Evolutionary conservation across 2,329 filamentous ascomycete species (phyloP).

Genomic region (Neobulgaria alba): DNA sequence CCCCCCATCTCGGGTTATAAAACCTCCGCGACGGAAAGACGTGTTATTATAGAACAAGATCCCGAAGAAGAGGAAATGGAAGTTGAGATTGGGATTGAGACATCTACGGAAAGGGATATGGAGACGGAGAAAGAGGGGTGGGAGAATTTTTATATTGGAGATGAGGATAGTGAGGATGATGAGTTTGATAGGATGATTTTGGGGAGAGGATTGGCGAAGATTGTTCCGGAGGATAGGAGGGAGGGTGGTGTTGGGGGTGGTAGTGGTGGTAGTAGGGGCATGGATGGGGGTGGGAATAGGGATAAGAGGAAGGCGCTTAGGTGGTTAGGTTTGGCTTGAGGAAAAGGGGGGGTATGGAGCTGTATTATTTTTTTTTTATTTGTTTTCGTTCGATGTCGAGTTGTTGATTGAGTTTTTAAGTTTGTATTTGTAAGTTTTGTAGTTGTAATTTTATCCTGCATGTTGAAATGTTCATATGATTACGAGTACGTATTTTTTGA

Average conservation of each 20-base stretch:
- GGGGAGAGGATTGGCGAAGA: conserved; percentile 14
- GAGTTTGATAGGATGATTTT: conserved; percentile 28
- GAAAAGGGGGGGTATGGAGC: too few relatives aligned
- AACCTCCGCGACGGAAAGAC: conserved; percentile 9
- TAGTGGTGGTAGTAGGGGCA: conserved; percentile 3
- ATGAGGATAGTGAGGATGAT: conserved; percentile 29
- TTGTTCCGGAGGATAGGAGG: conserved; percentile 11
- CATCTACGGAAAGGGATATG: conserved; percentile 6
- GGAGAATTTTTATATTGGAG: conserved; percentile 26
- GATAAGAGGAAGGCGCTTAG: conserved; percentile 31
- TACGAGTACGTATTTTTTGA: too few relatives aligned
- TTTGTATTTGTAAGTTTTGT: too few relatives aligned
- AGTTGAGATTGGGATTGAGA: background rate
- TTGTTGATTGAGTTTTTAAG: too few relatives aligned
- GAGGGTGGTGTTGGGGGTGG: conserved; percentile 1
- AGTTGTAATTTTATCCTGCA: too few relatives aligned
- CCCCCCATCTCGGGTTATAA: conserved; percentile 8
- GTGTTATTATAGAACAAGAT: too few relatives aligned
- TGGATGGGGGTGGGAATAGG: conserved; percentile 11
- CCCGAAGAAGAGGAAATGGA: background rate
- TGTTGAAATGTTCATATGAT: too few relatives aligned
- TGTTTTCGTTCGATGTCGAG: too few relatives aligned
- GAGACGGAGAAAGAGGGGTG: too few relatives aligned
- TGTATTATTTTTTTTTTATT: too few relatives aligned
- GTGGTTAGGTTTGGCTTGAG: conserved; percentile 31